Evolutionary conservation across 495 filamentous ascomycete genomes (phyloP).

Genomic region (Penicillium egyptiacum): DNA sequence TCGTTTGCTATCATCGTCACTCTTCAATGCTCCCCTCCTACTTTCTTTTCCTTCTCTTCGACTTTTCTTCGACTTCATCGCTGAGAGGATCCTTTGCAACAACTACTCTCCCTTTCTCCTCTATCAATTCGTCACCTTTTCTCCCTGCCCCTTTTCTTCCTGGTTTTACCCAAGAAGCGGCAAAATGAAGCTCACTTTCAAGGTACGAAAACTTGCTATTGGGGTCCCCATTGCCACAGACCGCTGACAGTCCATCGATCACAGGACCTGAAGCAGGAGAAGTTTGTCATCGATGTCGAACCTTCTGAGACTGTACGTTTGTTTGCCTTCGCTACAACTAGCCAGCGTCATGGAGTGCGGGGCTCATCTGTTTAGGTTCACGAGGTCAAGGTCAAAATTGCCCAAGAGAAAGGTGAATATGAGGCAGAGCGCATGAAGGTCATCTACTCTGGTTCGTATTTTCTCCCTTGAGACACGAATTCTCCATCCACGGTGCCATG

Average conservation of each 20-base stretch:
- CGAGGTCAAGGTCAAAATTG: slow-evolving; percentile 86
- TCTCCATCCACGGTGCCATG: neutral
- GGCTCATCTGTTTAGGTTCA: slow-evolving; percentile 63
- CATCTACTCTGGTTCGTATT: slow-evolving; percentile 82
- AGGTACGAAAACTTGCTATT: slow-evolving; percentile 49
- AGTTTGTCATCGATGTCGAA: slow-evolving; percentile 93
- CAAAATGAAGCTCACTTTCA: slow-evolving; percentile 85
- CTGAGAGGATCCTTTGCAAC: slow-evolving; percentile 11
- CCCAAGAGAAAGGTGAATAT: slow-evolving; percentile 79
- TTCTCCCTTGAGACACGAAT: neutral
- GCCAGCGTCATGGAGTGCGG: slow-evolving; percentile 25
- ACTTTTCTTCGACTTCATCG: slow-evolving; percentile 14
- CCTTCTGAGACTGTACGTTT: slow-evolving; percentile 78
- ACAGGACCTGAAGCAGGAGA: slow-evolving; percentile 96
- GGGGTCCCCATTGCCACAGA: slow-evolving; percentile 21
- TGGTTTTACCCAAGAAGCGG: slow-evolving; percentile 23
- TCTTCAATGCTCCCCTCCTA: slow-evolving; percentile 14
- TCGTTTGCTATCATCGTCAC: slow-evolving; percentile 18
- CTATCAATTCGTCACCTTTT: slow-evolving; percentile 18
- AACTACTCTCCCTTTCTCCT: slow-evolving; percentile 14
- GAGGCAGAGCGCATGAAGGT: slow-evolving; percentile 85
- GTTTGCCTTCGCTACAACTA: slow-evolving; percentile 6
- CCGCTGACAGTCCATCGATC: slow-evolving; percentile 2
- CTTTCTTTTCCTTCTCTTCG: slow-evolving; percentile 7
- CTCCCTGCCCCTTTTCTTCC: slow-evolving; percentile 12